Evolutionary conservation across 2,329 filamentous ascomycete genomes (phyloP), one percentile per base, ranked within the genome.

Genomic region (Emergomyces orientalis): DNA sequence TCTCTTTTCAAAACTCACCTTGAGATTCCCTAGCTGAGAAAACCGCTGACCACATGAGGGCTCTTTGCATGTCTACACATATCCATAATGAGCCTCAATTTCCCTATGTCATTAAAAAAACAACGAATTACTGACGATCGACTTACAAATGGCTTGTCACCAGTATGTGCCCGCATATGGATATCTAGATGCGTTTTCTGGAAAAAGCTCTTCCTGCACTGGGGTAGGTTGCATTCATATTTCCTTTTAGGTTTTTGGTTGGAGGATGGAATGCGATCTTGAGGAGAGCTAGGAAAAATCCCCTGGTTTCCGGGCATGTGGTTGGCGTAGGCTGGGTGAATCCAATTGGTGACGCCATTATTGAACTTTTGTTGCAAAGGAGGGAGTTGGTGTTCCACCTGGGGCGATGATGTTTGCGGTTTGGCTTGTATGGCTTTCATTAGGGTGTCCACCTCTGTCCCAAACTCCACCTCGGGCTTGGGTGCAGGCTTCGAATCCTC

Each of bases 161-260:
- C 94, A 1, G 90, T 96, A 75, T 99, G 94, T 4, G 89, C 88
- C 67, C 92, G 84, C 55, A 85, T 86, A 74, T 99, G 94, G 58
- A 95, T 97, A 65, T 94, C 89, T 13, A 97, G 82, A 70, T 97
- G 93, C 1, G 92, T 96, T 77, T 93, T 96, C 72, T 97, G 93
- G 64, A 85, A 86, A 75, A 97, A 97, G 65, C 83, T 86, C 79
- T 94, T 95, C 68, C 82, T 80, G 75, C 93, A 97, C 49, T 84
- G 84, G 8, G 86, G 82, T 47, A 91, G 81, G 25, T 82, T 83
- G 76, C 94, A 99, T 22, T 83, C 78, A 73, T 93, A 91, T 70
- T 86, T 94, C 70, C 82, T 81, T 65, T 75, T 76, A 43, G 70
- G 64, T 65, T 79, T 80, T 65, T 75, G 75, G 43, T 71, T 73